Evolutionary conservation across 495 filamentous ascomycete species (phyloP), one percentile per base, ranked within the genome.

Genomic region (Darksidea phi): DNA sequence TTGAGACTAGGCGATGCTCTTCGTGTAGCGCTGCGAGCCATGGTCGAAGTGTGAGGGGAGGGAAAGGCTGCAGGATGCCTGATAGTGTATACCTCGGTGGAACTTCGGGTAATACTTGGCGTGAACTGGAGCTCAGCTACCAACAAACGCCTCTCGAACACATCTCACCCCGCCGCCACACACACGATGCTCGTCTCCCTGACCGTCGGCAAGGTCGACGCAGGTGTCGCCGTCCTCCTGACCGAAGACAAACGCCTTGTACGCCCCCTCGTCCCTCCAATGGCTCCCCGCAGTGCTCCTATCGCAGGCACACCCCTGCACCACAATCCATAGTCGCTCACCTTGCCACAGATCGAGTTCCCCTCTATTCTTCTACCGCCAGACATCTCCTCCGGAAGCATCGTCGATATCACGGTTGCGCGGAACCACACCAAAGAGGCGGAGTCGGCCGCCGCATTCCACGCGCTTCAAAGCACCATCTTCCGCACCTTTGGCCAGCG

Each of bases 171-270:
- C 2, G n/a, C 32, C 25, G 18, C 23, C 0, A 10, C 48, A 17
- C 24, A 18, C 50, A 83, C 64, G 20, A 98, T 97, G 95, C 79
- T 98, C 67, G 87, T 98, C 78, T 97, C 94, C 46, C 84, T 98
- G 72, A 98, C 94, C 43, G 95, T 98, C 72, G 94, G 94, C 78
- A 98, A 98, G 79, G 94, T 98, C 75, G 94, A 98, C 74, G 94
- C 94, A 67, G 94, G 94, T 74, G 91, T 98, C 68, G 95, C 94
- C 48, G 95, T 98, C 54, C 85, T 98, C 53, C 81, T 98, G 57
- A 98, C 94, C 37, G 88, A 96, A 68, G 94, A 98, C 77, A 97
- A 97, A 78, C 87, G 94, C 65, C 81, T 98, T 67, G 94, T 97
- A 84, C 74, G 85, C 20, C 38, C 38, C 24, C 20, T 12, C 46